Evolutionary conservation across 2,329 filamentous ascomycete species (phyloP).

Genomic region (Exophiala bonariae): DNA sequence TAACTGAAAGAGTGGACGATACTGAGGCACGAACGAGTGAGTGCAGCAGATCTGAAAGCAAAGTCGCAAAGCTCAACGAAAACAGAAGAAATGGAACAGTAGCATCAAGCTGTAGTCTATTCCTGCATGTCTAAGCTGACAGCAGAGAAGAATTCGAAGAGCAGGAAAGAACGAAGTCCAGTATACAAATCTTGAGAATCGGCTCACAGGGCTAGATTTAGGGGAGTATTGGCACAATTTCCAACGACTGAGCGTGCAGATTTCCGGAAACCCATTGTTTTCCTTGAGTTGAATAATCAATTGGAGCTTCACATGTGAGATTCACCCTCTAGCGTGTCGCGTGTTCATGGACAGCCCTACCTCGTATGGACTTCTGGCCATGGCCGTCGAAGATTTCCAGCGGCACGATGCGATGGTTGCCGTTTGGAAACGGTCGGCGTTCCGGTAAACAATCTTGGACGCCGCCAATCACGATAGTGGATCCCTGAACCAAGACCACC

Average conservation of each 20-base stretch:
- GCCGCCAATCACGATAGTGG: constrained; percentile 15
- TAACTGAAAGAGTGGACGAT: constrained; percentile 27
- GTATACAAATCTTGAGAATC: not conserved
- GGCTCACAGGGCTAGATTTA: not conserved
- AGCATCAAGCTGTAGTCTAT: not conserved
- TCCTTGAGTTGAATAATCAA: not conserved
- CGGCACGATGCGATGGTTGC: too few species aligned
- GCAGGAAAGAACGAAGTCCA: not conserved
- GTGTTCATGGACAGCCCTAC: not conserved
- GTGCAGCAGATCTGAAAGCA: constrained; percentile 25
- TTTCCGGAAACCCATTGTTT: not conserved
- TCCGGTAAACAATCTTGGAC: not conserved
- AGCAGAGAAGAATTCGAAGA: not conserved
- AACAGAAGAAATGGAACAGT: constrained; percentile 8
- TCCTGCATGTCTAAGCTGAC: not conserved
- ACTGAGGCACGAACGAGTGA: constrained; percentile 29
- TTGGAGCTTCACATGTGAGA: constrained; percentile 1
- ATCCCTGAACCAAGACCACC: not conserved
- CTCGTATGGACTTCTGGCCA: not conserved
- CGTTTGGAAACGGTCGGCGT: constrained; percentile 4
- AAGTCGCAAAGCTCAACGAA: not conserved
- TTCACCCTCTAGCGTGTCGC: not conserved
- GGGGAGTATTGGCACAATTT: constrained; percentile 5
- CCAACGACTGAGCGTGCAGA: not conserved
- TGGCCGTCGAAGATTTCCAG: not conserved